Percentiles rank a stretch among this genome's conserved stretches.
Evolutionary conservation across 176 grass and related monocot species (phyloP).

Genomic region (Oryza australiensis): DNA sequence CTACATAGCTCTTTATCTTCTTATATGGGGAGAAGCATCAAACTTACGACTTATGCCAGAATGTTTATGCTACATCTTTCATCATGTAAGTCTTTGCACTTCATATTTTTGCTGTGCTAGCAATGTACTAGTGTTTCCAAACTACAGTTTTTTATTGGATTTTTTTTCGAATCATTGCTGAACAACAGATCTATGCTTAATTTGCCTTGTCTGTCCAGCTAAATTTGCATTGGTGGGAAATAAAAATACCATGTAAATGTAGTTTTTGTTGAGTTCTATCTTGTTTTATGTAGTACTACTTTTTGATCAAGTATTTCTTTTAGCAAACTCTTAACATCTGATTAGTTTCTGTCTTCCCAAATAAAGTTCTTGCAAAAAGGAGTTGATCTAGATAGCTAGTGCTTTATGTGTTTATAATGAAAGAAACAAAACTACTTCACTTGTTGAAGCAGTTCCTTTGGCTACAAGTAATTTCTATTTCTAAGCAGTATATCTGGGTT

Average conservation of each 20-base stretch:
- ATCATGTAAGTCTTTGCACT: constrained; percentile 54
- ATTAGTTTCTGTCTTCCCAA: constrained; percentile 14
- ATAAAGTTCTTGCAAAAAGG: neutral
- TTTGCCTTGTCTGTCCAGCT: neutral
- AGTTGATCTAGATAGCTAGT: constrained; percentile 12
- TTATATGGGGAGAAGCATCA: constrained; percentile 98
- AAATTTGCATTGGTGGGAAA: constrained; percentile 6
- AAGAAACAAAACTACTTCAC: neutral
- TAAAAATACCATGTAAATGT: constrained; percentile 11
- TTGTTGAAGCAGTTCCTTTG: neutral
- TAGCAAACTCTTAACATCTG: neutral
- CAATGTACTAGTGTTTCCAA: constrained; percentile 15
- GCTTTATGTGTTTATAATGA: constrained; percentile 1
- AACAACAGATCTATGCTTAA: constrained; percentile 7
- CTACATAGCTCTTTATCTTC: constrained; percentile 94
- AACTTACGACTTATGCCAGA: constrained; percentile 94
- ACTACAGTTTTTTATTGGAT: neutral
- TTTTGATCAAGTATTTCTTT: neutral
- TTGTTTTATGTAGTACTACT: neutral
- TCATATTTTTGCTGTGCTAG: constrained; percentile 18
- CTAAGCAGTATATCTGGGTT: neutral
- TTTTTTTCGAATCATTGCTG: constrained; percentile 4
- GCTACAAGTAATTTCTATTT: constrained; percentile 7
- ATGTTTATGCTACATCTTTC: constrained; percentile 96
- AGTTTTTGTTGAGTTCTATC: neutral